Evolutionary conservation across 768 basidiomycete species (phyloP).

Genomic region (Pleurotus salmoneostramineus): DNA sequence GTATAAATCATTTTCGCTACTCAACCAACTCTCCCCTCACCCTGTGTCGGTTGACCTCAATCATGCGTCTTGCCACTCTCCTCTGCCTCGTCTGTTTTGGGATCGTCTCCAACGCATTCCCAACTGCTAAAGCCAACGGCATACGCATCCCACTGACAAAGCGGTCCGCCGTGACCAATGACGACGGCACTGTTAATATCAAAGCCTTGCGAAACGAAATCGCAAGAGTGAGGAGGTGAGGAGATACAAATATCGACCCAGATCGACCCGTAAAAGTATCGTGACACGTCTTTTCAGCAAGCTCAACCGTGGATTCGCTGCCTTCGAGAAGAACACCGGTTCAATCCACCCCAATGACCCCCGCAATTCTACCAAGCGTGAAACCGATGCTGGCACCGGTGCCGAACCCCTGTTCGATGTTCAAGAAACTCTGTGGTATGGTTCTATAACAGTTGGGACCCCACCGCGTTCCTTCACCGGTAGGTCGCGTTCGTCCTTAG

Average conservation of each 20-base stretch:
- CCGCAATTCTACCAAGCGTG: constrained; percentile 18
- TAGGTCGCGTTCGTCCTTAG: constrained; percentile 11
- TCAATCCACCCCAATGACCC: constrained; percentile 9
- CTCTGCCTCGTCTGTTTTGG: too few species aligned
- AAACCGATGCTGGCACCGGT: constrained; percentile 12
- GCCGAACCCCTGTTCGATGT: constrained; percentile 29
- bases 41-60: too few species aligned
- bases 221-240: not conserved
- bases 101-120: not conserved
- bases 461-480: constrained; percentile 39
- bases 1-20: too few species aligned
- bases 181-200: not conserved
- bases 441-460: constrained; percentile 38
- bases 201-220: not conserved
- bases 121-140: not conserved
- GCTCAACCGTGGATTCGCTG: not conserved
- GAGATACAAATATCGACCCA: not conserved
- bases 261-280: not conserved
- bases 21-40: too few species aligned
- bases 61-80: too few species aligned
- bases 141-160: not conserved
- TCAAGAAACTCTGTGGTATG: constrained; percentile 38
- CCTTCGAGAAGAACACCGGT: not conserved
- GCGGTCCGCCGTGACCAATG: not conserved
- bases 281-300: not conserved